These are phyloP conservation scores for Alternaria longipes DNA, from an alignment of 2,329 filamentous ascomycete species.

Conservation along the genomic window DNA sequence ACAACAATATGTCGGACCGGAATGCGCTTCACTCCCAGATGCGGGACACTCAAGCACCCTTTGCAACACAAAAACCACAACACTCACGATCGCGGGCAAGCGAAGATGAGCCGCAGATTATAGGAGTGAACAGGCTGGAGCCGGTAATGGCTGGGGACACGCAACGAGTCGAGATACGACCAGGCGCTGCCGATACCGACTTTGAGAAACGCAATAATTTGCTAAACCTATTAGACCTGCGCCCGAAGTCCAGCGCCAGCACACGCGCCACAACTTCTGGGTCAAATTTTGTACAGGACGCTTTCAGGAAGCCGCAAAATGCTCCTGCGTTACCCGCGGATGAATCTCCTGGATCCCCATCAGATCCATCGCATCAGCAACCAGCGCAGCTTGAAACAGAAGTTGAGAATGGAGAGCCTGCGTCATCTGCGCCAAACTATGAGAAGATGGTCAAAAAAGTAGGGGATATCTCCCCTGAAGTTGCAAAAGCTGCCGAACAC, in stretches of 20 bases:
- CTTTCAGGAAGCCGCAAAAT: conserved; percentile 9
- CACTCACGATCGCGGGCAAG: conserved; percentile 5
- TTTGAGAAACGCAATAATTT: neutral
- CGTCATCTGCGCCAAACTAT: neutral
- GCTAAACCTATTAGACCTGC: neutral
- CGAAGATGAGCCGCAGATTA: conserved; percentile 14
- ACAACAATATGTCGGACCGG: neutral
- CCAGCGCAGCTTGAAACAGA: neutral
- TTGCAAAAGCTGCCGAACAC: neutral
- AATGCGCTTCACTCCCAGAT: conserved; percentile 25
- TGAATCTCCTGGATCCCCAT: neutral
- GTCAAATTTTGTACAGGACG: neutral
- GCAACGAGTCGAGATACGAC: conserved; percentile 20
- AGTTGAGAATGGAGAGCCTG: neutral
- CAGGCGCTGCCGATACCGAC: conserved; percentile 9
- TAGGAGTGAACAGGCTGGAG: conserved; percentile 28
- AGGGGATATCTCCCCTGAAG: neutral
- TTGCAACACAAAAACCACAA: conserved; percentile 34
- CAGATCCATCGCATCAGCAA: neutral
- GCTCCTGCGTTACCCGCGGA: neutral
- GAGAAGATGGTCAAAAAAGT: neutral
- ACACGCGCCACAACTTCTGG: neutral
- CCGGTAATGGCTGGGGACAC: conserved; percentile 35
- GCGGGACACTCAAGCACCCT: conserved; percentile 32
- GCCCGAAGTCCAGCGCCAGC: neutral